Conservation (phyloP, 257 asterid genomes). For the Solanum bulbocastanum region DNA sequence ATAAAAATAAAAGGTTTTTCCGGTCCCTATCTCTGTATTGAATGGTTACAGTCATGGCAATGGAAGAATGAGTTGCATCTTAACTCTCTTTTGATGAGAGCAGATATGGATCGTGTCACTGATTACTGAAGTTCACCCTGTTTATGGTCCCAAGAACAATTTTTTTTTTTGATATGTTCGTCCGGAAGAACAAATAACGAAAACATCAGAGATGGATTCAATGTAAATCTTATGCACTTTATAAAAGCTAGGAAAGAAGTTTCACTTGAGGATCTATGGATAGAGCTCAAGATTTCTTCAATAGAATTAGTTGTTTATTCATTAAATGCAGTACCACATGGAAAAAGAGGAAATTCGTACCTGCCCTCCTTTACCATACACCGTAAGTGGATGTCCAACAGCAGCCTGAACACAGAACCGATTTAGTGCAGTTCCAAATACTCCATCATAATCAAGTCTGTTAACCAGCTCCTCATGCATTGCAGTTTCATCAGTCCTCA, state of each 20-base stretch:
- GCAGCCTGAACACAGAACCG: conserved; percentile 98
- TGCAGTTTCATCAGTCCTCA: conserved; percentile 75
- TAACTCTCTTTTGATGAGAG: background rate
- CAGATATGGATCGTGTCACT: background rate
- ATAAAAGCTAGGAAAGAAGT: background rate
- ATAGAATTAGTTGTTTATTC: background rate
- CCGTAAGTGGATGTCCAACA: conserved; percentile 88
- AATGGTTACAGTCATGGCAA: background rate
- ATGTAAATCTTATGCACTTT: background rate
- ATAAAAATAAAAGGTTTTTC: background rate
- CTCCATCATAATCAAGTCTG: conserved; percentile 80
- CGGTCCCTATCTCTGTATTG: background rate
- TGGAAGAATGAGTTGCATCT: background rate
- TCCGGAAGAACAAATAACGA: background rate
- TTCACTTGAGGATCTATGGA: background rate
- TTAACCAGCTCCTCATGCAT: conserved; percentile 84
- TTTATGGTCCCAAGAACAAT: background rate
- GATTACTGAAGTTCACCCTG: background rate
- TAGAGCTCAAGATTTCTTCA: background rate
- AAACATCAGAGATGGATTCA: background rate
- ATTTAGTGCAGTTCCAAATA: conserved; percentile 91
- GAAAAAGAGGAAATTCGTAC: conserved; percentile 18
- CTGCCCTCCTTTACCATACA: conserved; percentile 99
- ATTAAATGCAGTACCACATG: background rate
- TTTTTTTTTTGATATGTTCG: background rate